Percentiles rank a stretch among this genome's conserved stretches.
Conservation (phyloP, 1,284 basidiomycete species). For the Testicularia cyperi region DNA sequence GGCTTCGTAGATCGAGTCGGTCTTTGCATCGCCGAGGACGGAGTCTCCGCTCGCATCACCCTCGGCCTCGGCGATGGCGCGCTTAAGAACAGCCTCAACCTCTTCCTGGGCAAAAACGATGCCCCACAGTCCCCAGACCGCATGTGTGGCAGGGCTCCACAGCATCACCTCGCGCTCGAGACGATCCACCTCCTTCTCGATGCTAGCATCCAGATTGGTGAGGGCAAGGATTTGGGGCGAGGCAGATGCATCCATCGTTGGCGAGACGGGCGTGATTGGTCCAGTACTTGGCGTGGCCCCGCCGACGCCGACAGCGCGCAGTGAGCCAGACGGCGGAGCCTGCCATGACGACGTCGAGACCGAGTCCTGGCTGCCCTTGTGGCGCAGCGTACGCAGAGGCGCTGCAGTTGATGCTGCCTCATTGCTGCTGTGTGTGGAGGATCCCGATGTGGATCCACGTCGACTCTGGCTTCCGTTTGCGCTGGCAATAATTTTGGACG, state of each 20-base stretch:
- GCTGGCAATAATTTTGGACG: too few relatives aligned
- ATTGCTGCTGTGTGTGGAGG: too few relatives aligned
- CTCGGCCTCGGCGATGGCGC: constrained; percentile 19
- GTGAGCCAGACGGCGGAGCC: constrained; percentile 13
- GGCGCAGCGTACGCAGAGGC: constrained; percentile 1
- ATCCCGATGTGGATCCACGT: too few relatives aligned
- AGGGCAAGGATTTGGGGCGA: constrained; percentile 28
- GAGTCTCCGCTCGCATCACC: constrained; percentile 13
- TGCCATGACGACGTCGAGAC: constrained; percentile 38
- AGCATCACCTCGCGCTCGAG: constrained; percentile 52
- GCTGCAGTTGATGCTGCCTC: too few relatives aligned
- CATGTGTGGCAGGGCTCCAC: constrained; percentile 54
- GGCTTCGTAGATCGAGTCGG: constrained; percentile 3
- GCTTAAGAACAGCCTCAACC: constrained; percentile 37
- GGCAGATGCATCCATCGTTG: constrained; percentile 17
- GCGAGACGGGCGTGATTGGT: constrained; percentile 7
- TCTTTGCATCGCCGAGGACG: constrained; percentile 11
- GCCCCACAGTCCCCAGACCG: constrained; percentile 58
- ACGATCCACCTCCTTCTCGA: constrained; percentile 51
- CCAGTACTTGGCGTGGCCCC: too few relatives aligned
- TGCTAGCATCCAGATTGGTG: constrained; percentile 33
- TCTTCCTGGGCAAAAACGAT: constrained; percentile 52
- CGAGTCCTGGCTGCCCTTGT: constrained; percentile 20
- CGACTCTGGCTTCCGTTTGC: too few relatives aligned
- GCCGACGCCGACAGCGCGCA: constrained; percentile 13